Conservation (phyloP, 306 rosid genomes). For the Cicer judaicum region DNA sequence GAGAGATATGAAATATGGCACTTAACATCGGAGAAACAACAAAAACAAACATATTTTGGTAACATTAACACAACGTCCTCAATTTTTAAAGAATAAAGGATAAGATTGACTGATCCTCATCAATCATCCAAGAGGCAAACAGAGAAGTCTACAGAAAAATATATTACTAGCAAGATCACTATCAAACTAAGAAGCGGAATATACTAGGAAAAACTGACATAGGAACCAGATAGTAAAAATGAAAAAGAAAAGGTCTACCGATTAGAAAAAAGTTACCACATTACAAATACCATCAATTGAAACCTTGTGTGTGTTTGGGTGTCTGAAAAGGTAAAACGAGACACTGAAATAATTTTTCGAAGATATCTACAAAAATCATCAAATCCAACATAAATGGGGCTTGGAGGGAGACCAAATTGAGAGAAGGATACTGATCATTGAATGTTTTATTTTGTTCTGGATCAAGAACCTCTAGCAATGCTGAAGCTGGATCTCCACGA, state of each 20-base stretch:
- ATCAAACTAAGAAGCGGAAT: constrained; percentile 32
- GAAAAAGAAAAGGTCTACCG: constrained; percentile 21
- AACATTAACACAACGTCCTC: constrained; percentile 21
- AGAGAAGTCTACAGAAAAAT: constrained; percentile 1
- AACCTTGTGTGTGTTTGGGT: not conserved
- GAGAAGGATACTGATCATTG: constrained; percentile 96
- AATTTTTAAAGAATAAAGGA: not conserved
- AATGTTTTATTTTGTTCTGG: constrained; percentile 93
- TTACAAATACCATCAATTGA: constrained; percentile 18
- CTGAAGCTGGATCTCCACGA: constrained; percentile 99
- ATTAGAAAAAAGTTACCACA: constrained; percentile 35
- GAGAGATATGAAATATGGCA: not conserved
- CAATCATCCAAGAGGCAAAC: constrained; percentile 28
- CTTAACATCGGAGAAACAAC: not conserved
- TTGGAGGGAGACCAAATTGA: constrained; percentile 6
- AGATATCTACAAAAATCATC: constrained; percentile 13
- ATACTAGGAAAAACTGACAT: constrained; percentile 29
- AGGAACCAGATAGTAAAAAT: constrained; percentile 37
- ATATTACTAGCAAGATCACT: constrained; percentile 8
- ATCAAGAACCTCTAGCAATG: constrained; percentile 97
- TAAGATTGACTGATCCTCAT: constrained; percentile 30
- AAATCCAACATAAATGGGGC: constrained; percentile 3
- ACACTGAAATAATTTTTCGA: not conserved
- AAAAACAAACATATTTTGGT: constrained; percentile 22
- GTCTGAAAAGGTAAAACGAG: not conserved